A percentile compares a stretch with the other conserved stretches of the same genome.
Evolutionary conservation across 768 basidiomycete species (phyloP).

Genomic region (Pisolithus tinctorius): DNA sequence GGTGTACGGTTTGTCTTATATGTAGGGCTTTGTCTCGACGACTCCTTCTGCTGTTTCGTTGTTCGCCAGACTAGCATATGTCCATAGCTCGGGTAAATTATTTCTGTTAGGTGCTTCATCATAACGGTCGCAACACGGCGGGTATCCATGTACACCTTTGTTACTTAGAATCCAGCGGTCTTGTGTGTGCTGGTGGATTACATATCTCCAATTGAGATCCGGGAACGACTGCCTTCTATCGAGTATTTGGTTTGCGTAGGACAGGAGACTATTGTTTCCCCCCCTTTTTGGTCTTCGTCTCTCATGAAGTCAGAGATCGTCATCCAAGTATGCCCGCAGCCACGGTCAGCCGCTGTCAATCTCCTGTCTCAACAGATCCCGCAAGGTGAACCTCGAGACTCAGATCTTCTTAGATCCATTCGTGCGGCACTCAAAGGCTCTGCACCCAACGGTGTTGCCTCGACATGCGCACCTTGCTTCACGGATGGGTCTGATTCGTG

Average conservation of each 20-base stretch:
- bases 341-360: constrained; percentile 38
- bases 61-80: not conserved
- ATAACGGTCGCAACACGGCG: not conserved
- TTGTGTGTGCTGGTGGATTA: not conserved
- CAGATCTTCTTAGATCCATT: constrained; percentile 49
- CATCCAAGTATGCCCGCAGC: constrained; percentile 37
- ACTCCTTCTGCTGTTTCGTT: not conserved
- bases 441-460: constrained; percentile 34
- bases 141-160: too few species aligned
- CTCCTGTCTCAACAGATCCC: constrained; percentile 30
- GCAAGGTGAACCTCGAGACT: constrained; percentile 16
- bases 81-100: constrained; percentile 1
- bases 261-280: not conserved
- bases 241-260: not conserved
- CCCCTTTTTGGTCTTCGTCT: not conserved
- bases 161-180: too few species aligned
- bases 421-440: constrained; percentile 53
- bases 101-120: not conserved
- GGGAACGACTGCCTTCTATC: too few species aligned
- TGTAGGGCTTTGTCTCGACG: not conserved
- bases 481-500: constrained; percentile 32
- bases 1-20: not conserved
- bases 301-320: constrained; percentile 17
- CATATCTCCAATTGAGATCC: too few species aligned
- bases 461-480: constrained; percentile 38